Evolutionary conservation across 257 asterid genomes (phyloP), one percentile per base, ranked within the genome.

Genomic region (Thymus quinquecostatus): DNA sequence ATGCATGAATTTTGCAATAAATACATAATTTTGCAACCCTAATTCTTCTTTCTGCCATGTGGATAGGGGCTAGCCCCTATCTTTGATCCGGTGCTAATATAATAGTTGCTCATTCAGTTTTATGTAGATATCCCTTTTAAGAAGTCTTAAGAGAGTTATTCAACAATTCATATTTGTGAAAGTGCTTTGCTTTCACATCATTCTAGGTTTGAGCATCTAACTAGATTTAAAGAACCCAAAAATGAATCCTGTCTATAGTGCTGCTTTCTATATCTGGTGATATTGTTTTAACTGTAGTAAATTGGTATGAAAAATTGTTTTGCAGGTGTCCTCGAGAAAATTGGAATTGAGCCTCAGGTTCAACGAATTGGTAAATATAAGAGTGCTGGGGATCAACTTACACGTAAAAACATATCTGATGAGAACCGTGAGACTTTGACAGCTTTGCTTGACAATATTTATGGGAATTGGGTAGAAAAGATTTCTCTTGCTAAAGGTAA

Each of bases 371-470:
- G 98, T 80, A 92, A 90, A 79, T 92, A 92, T 78, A 92, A 92
- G 80, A 90, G 98, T 80, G 96, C 98, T 67, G 98, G 98, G 72
- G 98, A 92, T 78, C 96, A 87, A 69, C 90, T 92, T 68, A 74
- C 82, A 4, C 92, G 96, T 53, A 92, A 88, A 83, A 84, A 63
- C 82, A 85, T 92, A 71, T 92, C 98, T 59, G 91, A 85, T 0
- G 97, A 90, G 74, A 92, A 92, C 76, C 92, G 96, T 10, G 97
- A 92, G 86, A 87, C 86, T 96, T 85, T 92, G 76, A 87, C 95
- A 12, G 79, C 88, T 74, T 81, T 92, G 88, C 96, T 92, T 47
- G 96, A 92, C 81, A 92, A 86, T 69, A 86, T 92, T 29, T 87
- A 88, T 66, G 89, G 72, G 50, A 88, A 92, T 78, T 92, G 96